Base-by-base conservation (phyloP, 768 basidiomycete species). In the Amylocystis lapponica region DNA sequence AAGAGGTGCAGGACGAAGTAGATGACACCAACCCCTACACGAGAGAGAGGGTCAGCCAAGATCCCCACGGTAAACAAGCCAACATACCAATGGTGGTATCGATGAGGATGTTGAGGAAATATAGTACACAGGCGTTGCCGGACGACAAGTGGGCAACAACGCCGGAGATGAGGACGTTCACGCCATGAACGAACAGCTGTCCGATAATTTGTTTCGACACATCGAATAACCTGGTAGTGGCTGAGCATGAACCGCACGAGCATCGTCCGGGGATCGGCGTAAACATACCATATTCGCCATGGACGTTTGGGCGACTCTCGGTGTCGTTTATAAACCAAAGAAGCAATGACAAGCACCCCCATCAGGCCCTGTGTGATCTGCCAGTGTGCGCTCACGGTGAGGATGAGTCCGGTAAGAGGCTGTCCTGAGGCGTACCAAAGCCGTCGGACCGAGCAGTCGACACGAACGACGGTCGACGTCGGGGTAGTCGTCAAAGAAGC, bases 141-240 rank as follows among this genome's bases (percentile, higher is more conserved):
- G 76, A 72, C 0, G 76, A 75, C 44, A 78, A 71, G 31, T 78
- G 67, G 1, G 92, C 90, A 20, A 83, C 79, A 25, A 90, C 52
- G 53, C 79, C 79, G 21, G 92, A 92, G 38, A 90, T 78, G 27
- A 91, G 66, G 17, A 92, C 74, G 59, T 93, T 93, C 32, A 78
- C 68, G 3, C 75, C 76, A 57, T 93, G 89, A 3, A 92, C 79
- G 55, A 87, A 84, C 68, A 84, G 71, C 56, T 88, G 85, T 35
- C 89, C 95, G 12, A 86, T 73, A 41, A 96, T 68, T 69, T 97
- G 94, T 62, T 96, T 96, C 2, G 83, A 84, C 4, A 96, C 86
- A 55, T 96, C 93, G 61, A 88, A 92, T n/a, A 86, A 59, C 91
- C 88, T 91, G 36, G 19, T 34, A 23, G 19, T 27, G n/a, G 9